A percentile compares a stretch with the other conserved stretches of the same genome.
These are phyloP conservation scores for Globisporangium parvum DNA, from an alignment of 352 stramenopile genomes.

Conservation along the genomic window DNA sequence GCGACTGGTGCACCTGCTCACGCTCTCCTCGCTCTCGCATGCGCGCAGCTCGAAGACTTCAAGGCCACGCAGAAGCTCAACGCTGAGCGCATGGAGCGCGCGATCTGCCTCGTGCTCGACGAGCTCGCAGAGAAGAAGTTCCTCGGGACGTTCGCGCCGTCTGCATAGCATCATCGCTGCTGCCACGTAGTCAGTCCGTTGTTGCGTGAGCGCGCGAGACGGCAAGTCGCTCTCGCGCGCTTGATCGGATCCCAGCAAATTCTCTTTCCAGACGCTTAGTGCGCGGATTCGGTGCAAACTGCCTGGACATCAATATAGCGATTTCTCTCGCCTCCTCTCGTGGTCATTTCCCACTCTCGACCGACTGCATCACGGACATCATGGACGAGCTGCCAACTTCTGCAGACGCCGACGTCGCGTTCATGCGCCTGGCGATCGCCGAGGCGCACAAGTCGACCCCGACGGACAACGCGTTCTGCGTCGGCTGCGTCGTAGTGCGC, in stretches of 20 bases:
- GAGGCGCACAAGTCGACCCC: conserved; percentile 71
- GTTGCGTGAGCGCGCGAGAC: background rate
- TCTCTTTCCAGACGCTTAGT: background rate
- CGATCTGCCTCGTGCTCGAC: conserved; percentile 52
- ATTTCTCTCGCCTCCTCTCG: too few species aligned
- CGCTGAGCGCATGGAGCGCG: conserved; percentile 53
- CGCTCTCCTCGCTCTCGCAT: background rate
- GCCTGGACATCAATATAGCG: background rate
- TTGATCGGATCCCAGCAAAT: background rate
- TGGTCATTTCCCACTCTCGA: too few species aligned
- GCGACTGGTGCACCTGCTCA: background rate
- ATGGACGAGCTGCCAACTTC: background rate
- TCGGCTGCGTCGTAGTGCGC: conserved; percentile 72
- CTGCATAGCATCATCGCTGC: too few species aligned
- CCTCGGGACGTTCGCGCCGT: conserved; percentile 21
- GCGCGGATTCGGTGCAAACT: background rate
- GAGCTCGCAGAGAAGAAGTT: conserved; percentile 30
- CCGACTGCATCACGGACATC: too few species aligned
- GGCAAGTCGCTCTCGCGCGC: background rate
- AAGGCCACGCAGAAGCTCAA: conserved; percentile 77
- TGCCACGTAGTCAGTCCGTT: too few species aligned
- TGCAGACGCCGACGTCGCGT: conserved; percentile 27
- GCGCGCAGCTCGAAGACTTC: conserved; percentile 52
- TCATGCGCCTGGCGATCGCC: conserved; percentile 78
- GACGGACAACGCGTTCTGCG: conserved; percentile 73